Evolutionary conservation across 2,329 filamentous ascomycete genomes (phyloP).

Genomic region (Colletotrichum truncatum): DNA sequence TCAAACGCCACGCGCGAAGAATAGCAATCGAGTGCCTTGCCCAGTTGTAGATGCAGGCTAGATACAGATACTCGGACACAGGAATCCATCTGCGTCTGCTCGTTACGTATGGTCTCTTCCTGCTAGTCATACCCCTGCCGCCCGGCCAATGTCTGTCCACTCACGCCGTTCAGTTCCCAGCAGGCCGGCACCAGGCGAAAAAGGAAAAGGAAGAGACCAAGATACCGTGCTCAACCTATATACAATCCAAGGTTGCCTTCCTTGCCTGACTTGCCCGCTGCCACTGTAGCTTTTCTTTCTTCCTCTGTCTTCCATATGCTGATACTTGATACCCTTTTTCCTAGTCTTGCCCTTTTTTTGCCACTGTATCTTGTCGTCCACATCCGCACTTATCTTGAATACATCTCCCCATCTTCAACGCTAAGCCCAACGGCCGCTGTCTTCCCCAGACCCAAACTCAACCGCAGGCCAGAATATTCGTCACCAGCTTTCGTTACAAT

Average conservation of each 20-base stretch:
- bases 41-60: slow-evolving; percentile 11
- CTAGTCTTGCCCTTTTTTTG: slow-evolving; percentile 21
- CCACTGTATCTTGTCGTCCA: slow-evolving; percentile 16
- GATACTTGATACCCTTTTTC: not conserved
- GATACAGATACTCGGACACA: not conserved
- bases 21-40: slow-evolving; percentile 25
- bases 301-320: not conserved
- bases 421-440: not conserved
- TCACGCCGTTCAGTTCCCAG: slow-evolving; percentile 35
- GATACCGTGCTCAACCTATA: slow-evolving; percentile 31
- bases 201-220: not conserved
- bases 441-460: not conserved
- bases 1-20: slow-evolving; percentile 30
- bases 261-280: slow-evolving; percentile 21
- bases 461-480: not conserved
- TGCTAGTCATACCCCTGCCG: slow-evolving; percentile 35
- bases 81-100: not conserved
- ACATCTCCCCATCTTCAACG: not conserved
- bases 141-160: slow-evolving; percentile 36
- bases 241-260: slow-evolving; percentile 37
- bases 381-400: slow-evolving; percentile 17
- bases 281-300: slow-evolving; percentile 9
- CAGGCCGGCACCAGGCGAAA: slow-evolving; percentile 14
- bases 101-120: not conserved
- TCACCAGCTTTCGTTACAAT: not conserved